These are phyloP conservation scores for Fraxinus quadrangulata DNA, from an alignment of 257 asterid genomes.

Conservation along the genomic window DNA sequence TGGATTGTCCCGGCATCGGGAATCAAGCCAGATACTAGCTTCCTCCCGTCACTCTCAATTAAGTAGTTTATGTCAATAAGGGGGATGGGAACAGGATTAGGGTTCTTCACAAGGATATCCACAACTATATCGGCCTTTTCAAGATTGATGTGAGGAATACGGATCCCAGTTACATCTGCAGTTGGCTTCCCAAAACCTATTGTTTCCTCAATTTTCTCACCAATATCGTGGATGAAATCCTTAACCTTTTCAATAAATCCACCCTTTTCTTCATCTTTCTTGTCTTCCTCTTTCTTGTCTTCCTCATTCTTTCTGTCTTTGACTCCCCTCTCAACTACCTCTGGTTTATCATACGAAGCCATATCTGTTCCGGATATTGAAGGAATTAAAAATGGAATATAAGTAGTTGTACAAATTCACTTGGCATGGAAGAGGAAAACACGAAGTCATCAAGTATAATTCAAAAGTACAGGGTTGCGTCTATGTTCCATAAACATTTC, in stretches of 20 bases:
- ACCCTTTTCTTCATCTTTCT: slow-evolving; percentile 63
- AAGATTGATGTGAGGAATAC: slow-evolving; percentile 72
- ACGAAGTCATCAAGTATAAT: not conserved
- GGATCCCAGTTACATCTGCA: slow-evolving; percentile 80
- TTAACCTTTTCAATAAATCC: slow-evolving; percentile 82
- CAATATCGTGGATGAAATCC: slow-evolving; percentile 80
- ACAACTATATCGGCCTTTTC: slow-evolving; percentile 76
- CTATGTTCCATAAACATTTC: not conserved
- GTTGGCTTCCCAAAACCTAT: slow-evolving; percentile 92
- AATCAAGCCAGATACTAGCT: slow-evolving; percentile 80
- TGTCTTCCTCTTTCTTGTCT: slow-evolving; percentile 53
- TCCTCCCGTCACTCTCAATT: slow-evolving; percentile 85
- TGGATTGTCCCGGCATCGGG: slow-evolving; percentile 96
- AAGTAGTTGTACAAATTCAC: not conserved
- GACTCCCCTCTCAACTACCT: slow-evolving; percentile 51
- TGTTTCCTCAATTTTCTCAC: slow-evolving; percentile 92
- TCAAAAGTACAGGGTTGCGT: not conserved
- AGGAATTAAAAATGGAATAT: not conserved
- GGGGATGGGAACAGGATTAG: slow-evolving; percentile 92
- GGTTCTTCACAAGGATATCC: slow-evolving; percentile 74
- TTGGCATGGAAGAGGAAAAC: not conserved
- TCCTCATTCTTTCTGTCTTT: slow-evolving; percentile 51
- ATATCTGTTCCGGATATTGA: slow-evolving; percentile 42
- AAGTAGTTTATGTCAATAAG: slow-evolving; percentile 82
- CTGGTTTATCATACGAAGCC: slow-evolving; percentile 61